Evolutionary conservation across 371 early-diverging fungal species (phyloP).

Genomic region (Saksenaea vasiformis): DNA sequence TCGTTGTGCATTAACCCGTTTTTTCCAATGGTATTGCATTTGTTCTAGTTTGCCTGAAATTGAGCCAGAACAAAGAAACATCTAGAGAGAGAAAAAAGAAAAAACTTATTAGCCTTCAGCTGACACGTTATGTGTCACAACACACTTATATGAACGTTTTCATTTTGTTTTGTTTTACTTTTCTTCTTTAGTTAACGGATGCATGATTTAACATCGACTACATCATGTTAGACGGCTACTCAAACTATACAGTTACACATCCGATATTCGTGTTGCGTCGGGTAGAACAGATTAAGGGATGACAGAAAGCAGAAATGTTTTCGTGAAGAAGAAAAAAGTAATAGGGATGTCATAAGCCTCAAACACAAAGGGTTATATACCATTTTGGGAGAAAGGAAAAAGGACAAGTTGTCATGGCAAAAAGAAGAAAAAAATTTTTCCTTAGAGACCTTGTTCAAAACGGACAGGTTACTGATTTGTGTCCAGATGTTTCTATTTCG

Average conservation of each 20-base stretch:
- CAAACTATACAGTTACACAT: background rate
- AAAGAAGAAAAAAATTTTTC: background rate
- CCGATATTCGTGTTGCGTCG: background rate
- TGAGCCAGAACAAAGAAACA: background rate
- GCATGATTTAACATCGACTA: background rate
- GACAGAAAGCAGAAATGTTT: background rate
- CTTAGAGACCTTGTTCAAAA: too few relatives aligned
- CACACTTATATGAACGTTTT: background rate
- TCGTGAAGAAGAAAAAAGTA: background rate
- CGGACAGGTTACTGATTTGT: too few relatives aligned
- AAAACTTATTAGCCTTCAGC: background rate
- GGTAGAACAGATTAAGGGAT: background rate
- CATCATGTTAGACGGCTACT: background rate
- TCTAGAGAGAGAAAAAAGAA: background rate
- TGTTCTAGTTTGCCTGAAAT: background rate
- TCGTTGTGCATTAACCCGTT: background rate
- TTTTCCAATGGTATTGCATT: background rate
- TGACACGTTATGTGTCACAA: background rate
- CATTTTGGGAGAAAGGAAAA: background rate
- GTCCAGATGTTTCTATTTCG: background rate
- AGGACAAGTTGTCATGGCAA: too few relatives aligned
- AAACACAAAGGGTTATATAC: background rate
- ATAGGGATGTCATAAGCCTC: background rate
- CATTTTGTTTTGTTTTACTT: too few relatives aligned
- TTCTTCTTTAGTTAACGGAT: too few relatives aligned